Evolutionary conservation across 1,284 basidiomycete species (phyloP), one percentile per base, ranked within the genome.

Genomic region (Hypsizygus ulmarius): DNA sequence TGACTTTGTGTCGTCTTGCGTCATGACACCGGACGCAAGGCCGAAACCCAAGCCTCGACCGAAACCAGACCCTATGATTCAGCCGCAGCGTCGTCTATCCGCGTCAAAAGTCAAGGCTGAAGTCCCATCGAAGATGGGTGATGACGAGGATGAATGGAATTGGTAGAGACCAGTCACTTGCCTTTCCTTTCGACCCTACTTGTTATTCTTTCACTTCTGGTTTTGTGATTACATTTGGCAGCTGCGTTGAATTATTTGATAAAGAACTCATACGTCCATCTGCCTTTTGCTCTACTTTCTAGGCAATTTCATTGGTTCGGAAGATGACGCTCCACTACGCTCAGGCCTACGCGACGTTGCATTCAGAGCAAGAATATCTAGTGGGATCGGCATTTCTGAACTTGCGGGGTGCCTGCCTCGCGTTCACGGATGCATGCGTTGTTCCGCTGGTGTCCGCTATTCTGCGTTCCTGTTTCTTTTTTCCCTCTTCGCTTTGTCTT

Each of bases 121-220:
- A 32, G 28, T 32, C 16, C 49, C 19, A 12, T 1, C 30, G 9
- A 39, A 49, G 25, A 43, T 34, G 1, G 28, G 64, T 28, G 71
- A 72, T 19, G 75, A 78, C 37, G 77, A 79, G 38, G 78, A 81
- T 27, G 78, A 79, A 42, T 83, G 81, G 81, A 82, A 83, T 57
- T 82, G 81, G 81, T 82, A 52, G 34, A 39, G 28, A 29, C 29
- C n/a, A n/a, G n/a, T n/a, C n/a, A n/a, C n/a, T n/a, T n/a, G n/a
- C n/a, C n/a, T n/a, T n/a, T n/a, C n/a, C n/a, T n/a, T n/a, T n/a
- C n/a, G n/a, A n/a, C n/a, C n/a, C 28, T 27, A 19, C 36, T 35
- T 30, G n/a, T 34, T 4, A 16, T 34, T 10, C 32, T 42, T 32
- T 12, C 32, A 12, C 9, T 15, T 15, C 32, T 34, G 12, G 12